Base-by-base conservation (phyloP, 2,329 filamentous ascomycete species). In the Penicillium brevicompactum region DNA sequence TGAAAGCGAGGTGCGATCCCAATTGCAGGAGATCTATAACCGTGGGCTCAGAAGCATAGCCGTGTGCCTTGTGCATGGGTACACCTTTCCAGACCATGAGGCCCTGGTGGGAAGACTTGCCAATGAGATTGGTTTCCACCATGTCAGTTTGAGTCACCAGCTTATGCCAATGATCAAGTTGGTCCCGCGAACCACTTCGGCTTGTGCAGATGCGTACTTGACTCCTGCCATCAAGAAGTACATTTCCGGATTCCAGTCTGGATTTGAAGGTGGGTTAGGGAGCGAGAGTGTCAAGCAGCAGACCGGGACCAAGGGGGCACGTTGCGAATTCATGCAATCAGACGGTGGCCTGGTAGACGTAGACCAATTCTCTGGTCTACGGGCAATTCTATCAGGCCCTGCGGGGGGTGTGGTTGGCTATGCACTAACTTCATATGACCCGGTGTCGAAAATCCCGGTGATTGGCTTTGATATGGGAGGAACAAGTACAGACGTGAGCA, bases 381-480 rank as follows among this genome's bases (percentile, higher is more conserved):
- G 88, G 65, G 91, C 91, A 2, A 95, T 97, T 56, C 71, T 97
- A 2, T 95, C 91, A 0, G 92, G 92, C 0, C 92, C 92, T 1
- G 92, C 92, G n/a, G 92, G 92, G 31, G 92, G 92, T 40, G 92
- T 96, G 0, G 92, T 96, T 0, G 92, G 92, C 6, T 96, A 96
- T 71, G 91, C 92, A 14, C 84, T 92, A 22, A 96, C 92, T 0
- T 92, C 88, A 1, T 96, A 93, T 68, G 92, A 96, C 63, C 82
- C 87, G 0, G 79, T 87, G 54, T 92, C 89, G 0, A 88, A 85
- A 66, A 90, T 85, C 2, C 91, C 91, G 0, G 88, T 96, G 6
- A 95, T 96, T 66, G 92, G 92, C 0, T 96, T 96, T 67, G 92
- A 96, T 67, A 96, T 96, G 92, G 90, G 90, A 42, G 91, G 91